Percentiles rank a stretch among this genome's conserved stretches.
Conservation (phyloP, 306 rosid species). For the Glycyrrhiza uralensis region DNA sequence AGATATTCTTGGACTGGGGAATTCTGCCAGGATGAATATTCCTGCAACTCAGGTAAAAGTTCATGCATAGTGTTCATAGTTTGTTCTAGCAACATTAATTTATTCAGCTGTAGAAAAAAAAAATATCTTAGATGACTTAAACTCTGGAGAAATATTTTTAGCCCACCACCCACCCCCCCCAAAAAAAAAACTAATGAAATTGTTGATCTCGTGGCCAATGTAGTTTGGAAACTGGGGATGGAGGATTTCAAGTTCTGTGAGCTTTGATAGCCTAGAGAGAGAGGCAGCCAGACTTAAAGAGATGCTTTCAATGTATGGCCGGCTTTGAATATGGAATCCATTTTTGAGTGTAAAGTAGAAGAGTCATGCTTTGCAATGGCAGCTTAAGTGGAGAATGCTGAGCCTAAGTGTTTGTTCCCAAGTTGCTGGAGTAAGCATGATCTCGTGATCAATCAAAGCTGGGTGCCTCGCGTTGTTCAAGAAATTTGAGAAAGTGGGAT, state of each 20-base stretch:
- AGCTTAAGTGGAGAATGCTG: constrained; percentile 1
- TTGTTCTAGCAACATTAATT: background rate
- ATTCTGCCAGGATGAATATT: constrained; percentile 88
- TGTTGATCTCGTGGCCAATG: constrained; percentile 20
- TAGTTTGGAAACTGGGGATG: constrained; percentile 97
- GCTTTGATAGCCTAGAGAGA: constrained; percentile 65
- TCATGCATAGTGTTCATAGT: background rate
- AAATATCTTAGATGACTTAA: background rate
- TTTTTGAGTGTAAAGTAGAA: constrained; percentile 4
- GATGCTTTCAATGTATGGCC: constrained; percentile 65
- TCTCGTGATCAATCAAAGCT: constrained; percentile 9
- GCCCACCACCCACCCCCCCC: background rate
- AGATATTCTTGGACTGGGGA: constrained; percentile 81
- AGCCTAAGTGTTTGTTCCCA: background rate
- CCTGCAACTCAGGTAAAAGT: constrained; percentile 93
- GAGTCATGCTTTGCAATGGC: background rate
- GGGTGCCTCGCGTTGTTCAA: background rate
- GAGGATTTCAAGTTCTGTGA: constrained; percentile 64
- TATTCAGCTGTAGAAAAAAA: background rate
- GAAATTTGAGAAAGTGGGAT: constrained; percentile 7
- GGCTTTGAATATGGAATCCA: constrained; percentile 45
- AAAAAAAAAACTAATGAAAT: constrained; percentile 10
- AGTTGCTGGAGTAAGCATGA: background rate
- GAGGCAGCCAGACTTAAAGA: constrained; percentile 64
- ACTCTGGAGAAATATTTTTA: background rate